These are phyloP conservation scores for maize (Zea mays) DNA, from an alignment of 176 grass and related monocot species.

Conservation along the genomic window Zm-B73-REFERENCE-NAM-5.0 NC_050096.1:242460001-242460500, in stretches of 20 bases:
- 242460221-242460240: background rate
- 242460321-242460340: background rate
- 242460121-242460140: background rate
- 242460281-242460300: conserved; percentile 11
- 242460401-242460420: background rate
- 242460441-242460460: background rate
- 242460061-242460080: no score
- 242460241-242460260: background rate
- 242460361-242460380: background rate
- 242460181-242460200: background rate
- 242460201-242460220: background rate
- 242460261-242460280: conserved; percentile 6
- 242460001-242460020: background rate
- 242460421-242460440: conserved; percentile 6
- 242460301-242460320: conserved; percentile 12
- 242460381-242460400: conserved; percentile 1
- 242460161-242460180: background rate
- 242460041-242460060: no score
- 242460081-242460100: conserved; percentile 15
- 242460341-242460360: conserved; percentile 3
- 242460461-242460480: background rate
- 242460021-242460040: no score
- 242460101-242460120: conserved; percentile 10
- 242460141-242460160: background rate
- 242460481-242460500: conserved; percentile 6